Percentiles rank a stretch among this genome's conserved stretches.
phyloP scores from a whole-genome alignment of 208 protist species.

The Leishmania lainsoni region DNA sequence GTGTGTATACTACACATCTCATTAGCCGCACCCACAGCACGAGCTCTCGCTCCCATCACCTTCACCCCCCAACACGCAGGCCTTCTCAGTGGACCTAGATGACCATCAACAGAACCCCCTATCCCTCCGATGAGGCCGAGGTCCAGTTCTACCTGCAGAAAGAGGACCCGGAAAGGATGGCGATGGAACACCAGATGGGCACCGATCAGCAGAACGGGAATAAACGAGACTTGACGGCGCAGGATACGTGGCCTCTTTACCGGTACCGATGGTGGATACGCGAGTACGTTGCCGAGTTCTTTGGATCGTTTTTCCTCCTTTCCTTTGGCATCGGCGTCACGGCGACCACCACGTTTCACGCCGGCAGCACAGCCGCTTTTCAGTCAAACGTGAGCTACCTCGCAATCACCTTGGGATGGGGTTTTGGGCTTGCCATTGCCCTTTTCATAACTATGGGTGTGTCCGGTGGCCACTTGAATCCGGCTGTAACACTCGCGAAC shows the following conservation, averaged over 20 bases:
- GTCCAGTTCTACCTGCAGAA: slow-evolving; percentile 11
- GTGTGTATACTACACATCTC: not conserved
- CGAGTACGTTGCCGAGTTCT: slow-evolving; percentile 61
- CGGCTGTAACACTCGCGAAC: too few species aligned
- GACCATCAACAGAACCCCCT: not conserved
- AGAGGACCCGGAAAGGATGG: slow-evolving; percentile 1
- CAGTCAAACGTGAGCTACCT: too few species aligned
- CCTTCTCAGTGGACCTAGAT: too few species aligned
- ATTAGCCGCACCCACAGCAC: not conserved
- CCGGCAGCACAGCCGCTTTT: too few species aligned
- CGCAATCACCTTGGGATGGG: too few species aligned
- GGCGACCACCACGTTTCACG: slow-evolving; percentile 32
- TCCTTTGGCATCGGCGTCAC: slow-evolving; percentile 47
- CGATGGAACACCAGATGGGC: not conserved
- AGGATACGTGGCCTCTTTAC: slow-evolving; percentile 40
- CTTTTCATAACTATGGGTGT: too few species aligned
- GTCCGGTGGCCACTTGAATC: too few species aligned
- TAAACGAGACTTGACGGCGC: slow-evolving; percentile 10
- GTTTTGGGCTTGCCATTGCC: too few species aligned
- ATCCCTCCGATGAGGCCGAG: not conserved
- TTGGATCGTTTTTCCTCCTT: slow-evolving; percentile 53
- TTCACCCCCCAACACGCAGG: not conserved
- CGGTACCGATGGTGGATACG: slow-evolving; percentile 32
- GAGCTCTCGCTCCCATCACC: too few species aligned
- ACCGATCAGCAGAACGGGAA: slow-evolving; percentile 5